Base-by-base conservation (phyloP, 306 rosid species). In the Begonia masoniana region DNA sequence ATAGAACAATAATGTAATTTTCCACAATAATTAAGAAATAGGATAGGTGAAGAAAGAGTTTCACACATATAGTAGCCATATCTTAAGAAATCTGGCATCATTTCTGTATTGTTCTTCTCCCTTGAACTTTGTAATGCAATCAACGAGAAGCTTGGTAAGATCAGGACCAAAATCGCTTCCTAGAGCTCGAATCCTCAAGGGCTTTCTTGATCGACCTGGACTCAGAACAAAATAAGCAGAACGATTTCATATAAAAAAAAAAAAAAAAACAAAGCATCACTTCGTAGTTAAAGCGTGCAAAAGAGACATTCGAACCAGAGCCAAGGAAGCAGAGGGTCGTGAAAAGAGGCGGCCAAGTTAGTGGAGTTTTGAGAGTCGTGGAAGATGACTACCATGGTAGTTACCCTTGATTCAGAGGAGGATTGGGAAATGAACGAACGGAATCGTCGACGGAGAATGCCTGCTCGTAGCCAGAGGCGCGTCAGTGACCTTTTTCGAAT, bases 41-140 rank as follows among this genome's bases (percentile, higher is more conserved):
- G 5, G 8, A 10, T 4, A 4, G 8, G 2, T 9, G 10, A 13
- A 10, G 12, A 24, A 17, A 58, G 23, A 52, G 51, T 31, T 58
- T 41, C 46, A 15, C 68, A 86, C 96, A 70, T 78, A 79, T 60
- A 87, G 72, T 72, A 83, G 67, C 87, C 96, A 83, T 58, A 87
- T 76, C 79, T 78, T 81, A 62, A 87, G 87, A 57, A 87, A 87
- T 76, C 96, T 68, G 71, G 61, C 41, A 67, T 83, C 96, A 52
- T 76, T 60, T 49, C 71, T 68, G 78, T 87, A 87, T n/a, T 36
- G 78, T 39, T 16, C 72, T 31, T 19, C 55, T 68, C 66, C 59
- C 73, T 67, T 77, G 75, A 81, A 87, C 15, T 17, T 65, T 12
- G 13, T 10, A 61, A 78, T 74, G 76, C 96, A 87, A 51, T 83